phyloP scores from a whole-genome alignment of 2,329 filamentous ascomycete species.

The Fusarium nurragi region DNA sequence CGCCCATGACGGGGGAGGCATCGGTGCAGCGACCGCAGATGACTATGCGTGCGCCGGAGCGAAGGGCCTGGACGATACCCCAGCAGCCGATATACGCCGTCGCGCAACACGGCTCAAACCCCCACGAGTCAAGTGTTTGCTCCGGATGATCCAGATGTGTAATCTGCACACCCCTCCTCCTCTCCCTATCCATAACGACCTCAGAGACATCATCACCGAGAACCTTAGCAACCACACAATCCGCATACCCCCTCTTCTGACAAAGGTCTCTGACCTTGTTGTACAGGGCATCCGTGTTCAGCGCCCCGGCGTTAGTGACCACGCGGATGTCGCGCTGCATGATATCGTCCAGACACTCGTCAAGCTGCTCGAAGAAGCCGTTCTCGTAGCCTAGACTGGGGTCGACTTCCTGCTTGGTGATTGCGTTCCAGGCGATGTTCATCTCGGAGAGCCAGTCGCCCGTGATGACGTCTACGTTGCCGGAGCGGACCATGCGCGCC shows the following conservation, averaged over 20 bases:
- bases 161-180: conserved; percentile 28
- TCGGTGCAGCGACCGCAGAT: conserved; percentile 61
- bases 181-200: conserved; percentile 29
- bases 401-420: conserved; percentile 48
- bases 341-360: conserved; percentile 51
- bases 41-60: conserved; percentile 57
- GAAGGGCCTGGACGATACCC: conserved; percentile 56
- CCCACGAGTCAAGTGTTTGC: conserved; percentile 44
- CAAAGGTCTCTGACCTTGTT: conserved; percentile 47
- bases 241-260: conserved; percentile 39
- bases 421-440: conserved; percentile 60
- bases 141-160: conserved; percentile 47
- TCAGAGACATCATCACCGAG: conserved; percentile 53
- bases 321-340: conserved; percentile 50
- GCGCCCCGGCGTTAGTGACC: conserved; percentile 53
- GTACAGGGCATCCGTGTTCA: conserved; percentile 50
- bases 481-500: conserved; percentile 46
- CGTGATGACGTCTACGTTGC: conserved; percentile 50
- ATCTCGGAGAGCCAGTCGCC: conserved; percentile 56
- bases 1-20: conserved; percentile 63
- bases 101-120: conserved; percentile 41
- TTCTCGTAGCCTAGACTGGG: conserved; percentile 48
- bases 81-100: conserved; percentile 61
- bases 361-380: conserved; percentile 56
- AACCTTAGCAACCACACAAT: conserved; percentile 51